phyloP scores from a whole-genome alignment of 2,329 filamentous ascomycete genomes.

The Davidsoniella eucalypti region DNA sequence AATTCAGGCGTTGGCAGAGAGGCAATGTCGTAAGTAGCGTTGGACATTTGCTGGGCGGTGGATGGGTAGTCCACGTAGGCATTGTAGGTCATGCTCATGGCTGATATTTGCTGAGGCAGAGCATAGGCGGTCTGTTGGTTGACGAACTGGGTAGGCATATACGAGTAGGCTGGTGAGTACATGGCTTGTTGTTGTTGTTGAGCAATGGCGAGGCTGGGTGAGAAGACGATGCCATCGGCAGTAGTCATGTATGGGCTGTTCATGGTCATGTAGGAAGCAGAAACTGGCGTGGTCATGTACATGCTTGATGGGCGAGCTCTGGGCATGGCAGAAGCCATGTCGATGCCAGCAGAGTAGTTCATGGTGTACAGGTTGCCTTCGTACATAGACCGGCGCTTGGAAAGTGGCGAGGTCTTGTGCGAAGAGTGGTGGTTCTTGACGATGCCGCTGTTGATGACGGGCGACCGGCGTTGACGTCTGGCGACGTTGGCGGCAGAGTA shows the following conservation, averaged over 20 bases:
- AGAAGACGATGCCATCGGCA: constrained; percentile 8
- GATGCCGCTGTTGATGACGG: constrained; percentile 10
- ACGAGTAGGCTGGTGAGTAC: background rate
- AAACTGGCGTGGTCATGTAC: constrained; percentile 5
- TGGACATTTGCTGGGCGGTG: background rate
- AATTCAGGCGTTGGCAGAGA: constrained; percentile 4
- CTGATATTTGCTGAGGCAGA: background rate
- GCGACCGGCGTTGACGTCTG: constrained; percentile 8
- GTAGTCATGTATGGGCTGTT: constrained; percentile 4
- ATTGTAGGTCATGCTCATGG: background rate
- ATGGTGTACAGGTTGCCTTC: constrained; percentile 3
- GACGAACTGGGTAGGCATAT: background rate
- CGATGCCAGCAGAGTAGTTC: background rate
- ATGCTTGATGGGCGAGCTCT: constrained; percentile 6
- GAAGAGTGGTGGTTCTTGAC: constrained; percentile 4
- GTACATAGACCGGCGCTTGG: constrained; percentile 12
- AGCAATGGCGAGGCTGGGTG: constrained; percentile 1
- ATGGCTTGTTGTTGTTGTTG: background rate
- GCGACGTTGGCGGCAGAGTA: constrained; percentile 6
- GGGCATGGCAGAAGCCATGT: constrained; percentile 3
- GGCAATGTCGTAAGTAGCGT: constrained; percentile 5
- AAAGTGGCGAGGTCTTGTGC: constrained; percentile 4
- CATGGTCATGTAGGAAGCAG: background rate
- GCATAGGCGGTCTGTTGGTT: background rate
- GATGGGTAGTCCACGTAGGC: background rate